Evolutionary conservation across 2,329 filamentous ascomycete species (phyloP), one percentile per base, ranked within the genome.

Genomic region (Fusarium sp.): DNA sequence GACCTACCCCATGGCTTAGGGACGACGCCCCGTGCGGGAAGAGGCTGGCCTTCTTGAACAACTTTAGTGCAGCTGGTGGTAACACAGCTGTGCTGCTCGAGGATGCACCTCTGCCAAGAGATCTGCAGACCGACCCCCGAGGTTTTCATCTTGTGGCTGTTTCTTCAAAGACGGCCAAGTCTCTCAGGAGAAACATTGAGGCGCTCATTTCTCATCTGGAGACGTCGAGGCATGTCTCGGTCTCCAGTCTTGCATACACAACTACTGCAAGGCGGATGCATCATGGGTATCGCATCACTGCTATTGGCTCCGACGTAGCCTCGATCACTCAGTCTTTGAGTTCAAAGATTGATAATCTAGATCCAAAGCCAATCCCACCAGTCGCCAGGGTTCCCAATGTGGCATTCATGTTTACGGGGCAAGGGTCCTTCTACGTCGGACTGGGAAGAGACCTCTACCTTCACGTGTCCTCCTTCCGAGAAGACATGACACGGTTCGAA

Each of bases 51-150:
- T 89, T 89, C 68, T 81, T 93, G 71, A 94, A 94, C 84, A 93
- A 93, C 82, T 94, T 93, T 79, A 90, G 89, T 71, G 92, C 92
- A 8, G 91, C 92, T 63, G 92, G 92, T 73, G 92, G 92, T 36
- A 94, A 94, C 81, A 93, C 92, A 2, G 89, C 91, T 18, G 80
- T 94, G 27, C 80, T 94, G 8, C 77, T 94, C 2, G 90, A 93
- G 77, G 91, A 93, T 70, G 89, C 85, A 0, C 90, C 90, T 61
- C 78, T 85, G 6, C 82, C 86, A 4, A 76, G 79, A 10, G 82
- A 87, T 29, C 89, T 91, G 13, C 77, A 73, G 25, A 66, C 74
- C 4, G 91, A 93, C 71, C 84, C 88, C 9, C 87, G 92, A 22
- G 82, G 81, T n/a, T 84, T 85, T 2, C 89, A 93, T 60, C 79